Evolutionary conservation across 2,329 filamentous ascomycete species (phyloP).

Genomic region (Cladobotryum mycophilum): DNA sequence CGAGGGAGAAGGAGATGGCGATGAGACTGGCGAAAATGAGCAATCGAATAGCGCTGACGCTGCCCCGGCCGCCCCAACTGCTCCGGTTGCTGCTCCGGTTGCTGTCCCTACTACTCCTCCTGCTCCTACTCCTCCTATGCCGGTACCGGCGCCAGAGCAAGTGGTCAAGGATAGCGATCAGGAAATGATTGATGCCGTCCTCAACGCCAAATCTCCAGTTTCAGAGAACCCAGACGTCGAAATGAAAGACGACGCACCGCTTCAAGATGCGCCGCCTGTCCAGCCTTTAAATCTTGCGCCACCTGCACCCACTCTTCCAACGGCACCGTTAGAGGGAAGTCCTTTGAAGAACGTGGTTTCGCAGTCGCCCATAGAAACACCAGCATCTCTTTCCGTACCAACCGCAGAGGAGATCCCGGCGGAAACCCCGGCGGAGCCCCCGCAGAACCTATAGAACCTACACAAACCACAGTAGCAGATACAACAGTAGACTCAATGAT

Average conservation of each 20-base stretch:
- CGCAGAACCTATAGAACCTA: too few relatives aligned
- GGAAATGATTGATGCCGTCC: conserved; percentile 32
- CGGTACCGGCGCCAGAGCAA: too few relatives aligned
- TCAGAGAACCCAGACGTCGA: conserved; percentile 19
- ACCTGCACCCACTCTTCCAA: conserved; percentile 20
- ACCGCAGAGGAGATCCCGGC: not conserved
- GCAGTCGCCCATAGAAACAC: conserved; percentile 35
- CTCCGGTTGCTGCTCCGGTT: conserved; percentile 15
- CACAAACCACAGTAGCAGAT: conserved; percentile 3
- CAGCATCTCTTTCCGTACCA: not conserved
- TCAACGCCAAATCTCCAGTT: conserved; percentile 18
- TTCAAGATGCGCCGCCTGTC: conserved; percentile 20
- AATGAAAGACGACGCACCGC: conserved; percentile 21
- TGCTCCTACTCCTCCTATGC: conserved; percentile 6
- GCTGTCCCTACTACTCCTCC: conserved; percentile 13
- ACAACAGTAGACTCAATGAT: conserved; percentile 19
- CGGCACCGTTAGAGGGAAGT: conserved; percentile 40
- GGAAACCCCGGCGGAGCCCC: not conserved
- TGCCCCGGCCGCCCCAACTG: conserved; percentile 15
- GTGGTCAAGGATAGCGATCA: conserved; percentile 25
- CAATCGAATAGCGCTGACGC: conserved; percentile 23
- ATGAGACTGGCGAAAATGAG: conserved; percentile 37
- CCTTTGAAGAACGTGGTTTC: conserved; percentile 47
- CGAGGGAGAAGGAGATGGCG: conserved; percentile 40
- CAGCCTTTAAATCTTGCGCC: conserved; percentile 28